Base-by-base conservation (phyloP, 108 stramenopile genomes). In the Seminavis robusta region DNA sequence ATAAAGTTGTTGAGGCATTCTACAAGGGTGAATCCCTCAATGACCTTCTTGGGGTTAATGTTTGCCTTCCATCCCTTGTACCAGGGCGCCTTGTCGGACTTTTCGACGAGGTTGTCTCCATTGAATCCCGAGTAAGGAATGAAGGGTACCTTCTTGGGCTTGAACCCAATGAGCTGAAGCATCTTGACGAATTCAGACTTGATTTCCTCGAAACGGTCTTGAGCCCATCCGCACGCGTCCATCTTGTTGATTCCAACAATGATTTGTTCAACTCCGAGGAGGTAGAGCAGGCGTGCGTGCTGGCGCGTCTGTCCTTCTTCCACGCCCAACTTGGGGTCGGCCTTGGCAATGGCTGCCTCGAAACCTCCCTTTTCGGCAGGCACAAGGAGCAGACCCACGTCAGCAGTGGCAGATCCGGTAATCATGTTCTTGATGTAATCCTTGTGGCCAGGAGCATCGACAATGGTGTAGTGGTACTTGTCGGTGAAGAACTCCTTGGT, bases 391-490 rank as follows among this genome's bases (percentile, higher is more conserved):
- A 84, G 62, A 63, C 83, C 83, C n/a, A 84, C 83, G 68, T 84
- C 83, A 52, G 83, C 83, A 51, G 83, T 84, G 69, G 83, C 76
- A 24, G 76, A 80, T 65, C 83, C 83, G 50, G 83, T 84, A 55
- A 84, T 84, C 83, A 84, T 84, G 74, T 84, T 84, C 74, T 84
- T 84, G 74, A 84, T 84, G 83, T 84, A 84, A 84, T 84, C 83
- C 83, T 80, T 84, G 83, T 84, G 83, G 7, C 83, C 83, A 17
- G 83, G 83, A 48, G 83, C 83, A 68, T 84, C 83, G 49, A 84
- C 83, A 53, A 84, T 78, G 28, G 79, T 84, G 83, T 84, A 84
- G 64, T 84, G 83, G 79, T 80, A 80, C 63, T 78, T 84, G 4
- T 80, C 79, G 56, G 83, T 84, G 83, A 77, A 84, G 74, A 84